Base-by-base conservation (phyloP, 345 rosid genomes). In the Melaleuca quinquenervia region DNA sequence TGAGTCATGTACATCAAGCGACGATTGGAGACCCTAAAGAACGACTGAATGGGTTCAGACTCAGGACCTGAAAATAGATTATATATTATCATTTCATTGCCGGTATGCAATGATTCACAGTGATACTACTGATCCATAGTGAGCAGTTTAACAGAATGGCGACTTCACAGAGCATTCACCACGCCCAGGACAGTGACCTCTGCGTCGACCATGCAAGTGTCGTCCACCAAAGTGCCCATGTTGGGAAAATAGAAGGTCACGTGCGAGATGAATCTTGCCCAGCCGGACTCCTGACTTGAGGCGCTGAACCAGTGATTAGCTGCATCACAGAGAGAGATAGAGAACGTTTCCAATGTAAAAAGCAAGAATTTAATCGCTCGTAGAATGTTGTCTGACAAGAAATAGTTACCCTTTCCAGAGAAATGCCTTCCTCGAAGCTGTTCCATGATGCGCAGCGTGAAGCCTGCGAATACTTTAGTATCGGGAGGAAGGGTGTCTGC, bases 161-260 rank as follows among this genome's bases (percentile, higher is more conserved):
- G 78, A 9, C 78, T 70, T 70, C 78, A 70, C 78, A 88, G 29
- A 20, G 89, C 58, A 84, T 22, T 50, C 26, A 86, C 87, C 62
- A 87, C 75, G 70, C 91, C 93, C 16, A 82, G 89, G 51, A 91
- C 82, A 0, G 83, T 88, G 55, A 91, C 90, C 83, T 90, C 92
- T 36, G 91, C 92, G 51, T 90, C 90, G 75, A 91, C 90, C 20
- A 84, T 1, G 87, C 92, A 89, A 7, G 27, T 76, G 82, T 90
- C 92, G 52, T 84, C 82, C 83, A 84, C 84, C 52, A 90, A 85
- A 51, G 76, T 86, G 41, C 91, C 90, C 26, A 44, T 10, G n/a
- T 82, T 50, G 1, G 87, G 50, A 5, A 20, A 32, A 50, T 85
- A 9, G 50, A 93, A 85, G 44, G n/a, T 75, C 21, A 32, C 50